Percentiles rank a stretch among this genome's conserved stretches.
phyloP scores from a whole-genome alignment of 345 rosid genomes.

The Eucalyptus decipiens region DNA sequence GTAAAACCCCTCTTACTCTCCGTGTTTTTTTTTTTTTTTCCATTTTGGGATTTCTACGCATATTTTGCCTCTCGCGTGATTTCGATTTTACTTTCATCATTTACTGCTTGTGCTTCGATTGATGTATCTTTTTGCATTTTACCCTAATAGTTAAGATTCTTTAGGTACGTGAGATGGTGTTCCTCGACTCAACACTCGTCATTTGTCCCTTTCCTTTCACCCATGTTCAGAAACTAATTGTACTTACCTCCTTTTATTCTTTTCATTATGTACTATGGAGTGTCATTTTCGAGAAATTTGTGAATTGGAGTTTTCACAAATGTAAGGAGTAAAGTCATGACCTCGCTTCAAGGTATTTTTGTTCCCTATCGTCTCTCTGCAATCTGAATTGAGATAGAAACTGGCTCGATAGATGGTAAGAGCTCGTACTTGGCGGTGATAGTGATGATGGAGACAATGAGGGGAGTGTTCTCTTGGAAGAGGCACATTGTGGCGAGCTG shows the following conservation, averaged over 20 bases:
- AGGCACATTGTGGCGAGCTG: not conserved
- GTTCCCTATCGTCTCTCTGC: not conserved
- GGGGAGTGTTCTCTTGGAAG: not conserved
- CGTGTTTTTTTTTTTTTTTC: no score
- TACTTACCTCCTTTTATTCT: not conserved
- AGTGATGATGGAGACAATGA: not conserved
- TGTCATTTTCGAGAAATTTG: not conserved
- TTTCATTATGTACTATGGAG: not conserved
- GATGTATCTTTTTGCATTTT: no score
- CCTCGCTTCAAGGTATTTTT: not conserved
- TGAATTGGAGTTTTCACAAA: not conserved
- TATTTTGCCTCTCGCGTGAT: no score
- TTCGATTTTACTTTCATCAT: no score
- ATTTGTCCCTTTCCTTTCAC: not conserved
- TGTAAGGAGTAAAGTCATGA: not conserved
- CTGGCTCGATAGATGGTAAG: not conserved
- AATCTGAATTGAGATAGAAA: not conserved
- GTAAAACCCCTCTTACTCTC: no score
- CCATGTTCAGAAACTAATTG: not conserved
- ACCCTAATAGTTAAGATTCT: not conserved
- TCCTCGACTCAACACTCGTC: not conserved
- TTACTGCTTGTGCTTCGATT: no score
- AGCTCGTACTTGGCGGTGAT: not conserved
- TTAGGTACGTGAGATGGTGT: not conserved
- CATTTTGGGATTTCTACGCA: no score